phyloP scores from a whole-genome alignment of 768 basidiomycete genomes.

The Leccinum barrowsii region DNA sequence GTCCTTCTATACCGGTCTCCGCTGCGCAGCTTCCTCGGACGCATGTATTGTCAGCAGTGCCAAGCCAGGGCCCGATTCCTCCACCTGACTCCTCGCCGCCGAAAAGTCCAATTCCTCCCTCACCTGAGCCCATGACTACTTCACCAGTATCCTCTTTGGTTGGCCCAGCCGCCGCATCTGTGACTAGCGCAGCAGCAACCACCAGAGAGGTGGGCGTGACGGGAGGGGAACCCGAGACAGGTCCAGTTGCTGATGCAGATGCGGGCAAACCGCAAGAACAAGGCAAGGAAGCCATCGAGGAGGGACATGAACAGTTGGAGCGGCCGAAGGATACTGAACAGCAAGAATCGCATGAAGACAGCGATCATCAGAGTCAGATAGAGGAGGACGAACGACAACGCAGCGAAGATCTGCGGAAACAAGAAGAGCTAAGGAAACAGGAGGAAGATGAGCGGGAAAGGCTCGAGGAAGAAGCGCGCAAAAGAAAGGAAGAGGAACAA shows the following conservation, averaged over 20 bases:
- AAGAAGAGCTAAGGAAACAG: background rate
- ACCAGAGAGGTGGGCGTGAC: slow-evolving; percentile 41
- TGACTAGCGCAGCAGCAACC: slow-evolving; percentile 27
- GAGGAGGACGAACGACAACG: slow-evolving; percentile 3
- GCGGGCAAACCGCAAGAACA: background rate
- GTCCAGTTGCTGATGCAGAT: background rate
- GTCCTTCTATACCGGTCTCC: background rate
- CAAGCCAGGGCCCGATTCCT: slow-evolving; percentile 6
- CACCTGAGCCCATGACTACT: slow-evolving; percentile 12
- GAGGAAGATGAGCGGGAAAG: slow-evolving; percentile 41
- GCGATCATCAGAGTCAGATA: background rate
- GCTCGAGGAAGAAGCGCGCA: slow-evolving; percentile 35
- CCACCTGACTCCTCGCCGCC: slow-evolving; percentile 7
- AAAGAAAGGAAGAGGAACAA: slow-evolving; percentile 23
- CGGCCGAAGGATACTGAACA: background rate
- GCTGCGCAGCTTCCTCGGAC: slow-evolving; percentile 9
- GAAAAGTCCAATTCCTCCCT: slow-evolving; percentile 9
- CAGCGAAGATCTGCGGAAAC: slow-evolving; percentile 21
- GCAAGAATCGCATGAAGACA: background rate
- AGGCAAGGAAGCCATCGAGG: slow-evolving; percentile 15
- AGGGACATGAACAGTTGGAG: background rate
- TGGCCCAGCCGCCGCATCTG: background rate
- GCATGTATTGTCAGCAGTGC: background rate
- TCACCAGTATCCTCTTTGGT: slow-evolving; percentile 20
- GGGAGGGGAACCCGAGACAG: slow-evolving; percentile 22